These are phyloP conservation scores for Coemansia sp. DNA, from an alignment of 192 early-diverging fungal genomes.

Conservation along the genomic window DNA sequence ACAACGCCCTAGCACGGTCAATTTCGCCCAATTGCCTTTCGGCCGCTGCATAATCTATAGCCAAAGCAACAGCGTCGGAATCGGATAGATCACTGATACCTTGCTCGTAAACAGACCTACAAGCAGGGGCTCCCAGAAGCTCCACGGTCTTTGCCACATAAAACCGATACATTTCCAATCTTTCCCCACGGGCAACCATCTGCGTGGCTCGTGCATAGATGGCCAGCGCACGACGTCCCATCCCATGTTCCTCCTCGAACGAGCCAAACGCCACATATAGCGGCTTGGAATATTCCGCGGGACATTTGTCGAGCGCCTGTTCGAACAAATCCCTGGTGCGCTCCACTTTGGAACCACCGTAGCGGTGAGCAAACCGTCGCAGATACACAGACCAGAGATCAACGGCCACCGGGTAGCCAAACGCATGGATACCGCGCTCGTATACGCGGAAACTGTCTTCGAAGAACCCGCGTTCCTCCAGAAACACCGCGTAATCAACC, in stretches of 20 bases:
- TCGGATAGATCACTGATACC: slow-evolving; percentile 88
- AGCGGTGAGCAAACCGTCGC: slow-evolving; percentile 78
- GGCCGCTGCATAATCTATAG: slow-evolving; percentile 78
- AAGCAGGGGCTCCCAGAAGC: slow-evolving; percentile 82
- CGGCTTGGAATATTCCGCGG: slow-evolving; percentile 80
- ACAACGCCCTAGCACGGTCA: slow-evolving; percentile 89
- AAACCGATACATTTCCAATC: slow-evolving; percentile 80
- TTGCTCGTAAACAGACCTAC: slow-evolving; percentile 91
- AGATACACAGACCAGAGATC: slow-evolving; percentile 98
- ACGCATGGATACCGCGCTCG: slow-evolving; percentile 94
- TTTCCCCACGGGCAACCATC: slow-evolving; percentile 41
- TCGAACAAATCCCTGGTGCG: slow-evolving; percentile 94
- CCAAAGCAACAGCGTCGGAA: slow-evolving; percentile 71
- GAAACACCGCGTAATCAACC: slow-evolving; percentile 88
- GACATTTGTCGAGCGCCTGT: slow-evolving; percentile 84
- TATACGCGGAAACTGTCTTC: slow-evolving; percentile 96
- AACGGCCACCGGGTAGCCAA: slow-evolving; percentile 94
- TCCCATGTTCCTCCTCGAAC: slow-evolving; percentile 89
- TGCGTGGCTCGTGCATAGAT: slow-evolving; percentile 93
- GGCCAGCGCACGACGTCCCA: slow-evolving; percentile 87
- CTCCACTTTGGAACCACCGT: slow-evolving; percentile 85
- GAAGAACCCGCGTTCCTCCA: slow-evolving; percentile 86
- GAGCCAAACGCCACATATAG: slow-evolving; percentile 89
- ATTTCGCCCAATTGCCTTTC: slow-evolving; percentile 92
- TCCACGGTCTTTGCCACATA: slow-evolving; percentile 88